Conservation (phyloP, 768 basidiomycete species). For the Pleurotus cornucopiae region DNA sequence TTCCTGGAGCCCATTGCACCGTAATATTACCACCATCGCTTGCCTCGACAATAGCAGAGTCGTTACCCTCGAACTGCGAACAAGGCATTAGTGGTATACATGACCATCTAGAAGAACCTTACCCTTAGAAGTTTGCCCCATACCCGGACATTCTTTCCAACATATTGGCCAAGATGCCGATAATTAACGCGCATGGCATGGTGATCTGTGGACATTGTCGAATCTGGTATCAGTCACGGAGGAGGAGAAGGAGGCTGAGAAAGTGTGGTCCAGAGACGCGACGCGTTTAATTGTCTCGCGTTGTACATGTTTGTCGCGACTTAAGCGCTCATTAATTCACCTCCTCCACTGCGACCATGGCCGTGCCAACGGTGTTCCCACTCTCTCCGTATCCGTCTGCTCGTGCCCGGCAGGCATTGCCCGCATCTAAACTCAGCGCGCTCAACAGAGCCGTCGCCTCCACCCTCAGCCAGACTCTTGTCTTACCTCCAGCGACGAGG, state of each 20-base stretch:
- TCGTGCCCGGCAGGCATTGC: conserved; percentile 40
- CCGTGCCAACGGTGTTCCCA: background rate
- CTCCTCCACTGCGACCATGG: background rate
- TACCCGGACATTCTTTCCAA: conserved; percentile 54
- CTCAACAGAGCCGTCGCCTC: conserved; percentile 46
- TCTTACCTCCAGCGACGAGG: conserved; percentile 43
- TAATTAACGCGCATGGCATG: conserved; percentile 58
- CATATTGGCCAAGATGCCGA: conserved; percentile 46
- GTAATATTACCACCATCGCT: conserved; percentile 64
- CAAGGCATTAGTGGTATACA: conserved; percentile 1
- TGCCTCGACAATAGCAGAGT: conserved; percentile 52
- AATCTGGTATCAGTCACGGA: too few relatives aligned
- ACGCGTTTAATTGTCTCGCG: background rate
- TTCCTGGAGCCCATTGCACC: conserved; percentile 27
- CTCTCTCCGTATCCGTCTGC: conserved; percentile 56
- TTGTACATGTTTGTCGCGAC: background rate
- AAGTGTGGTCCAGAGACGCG: too few relatives aligned
- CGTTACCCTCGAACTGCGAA: conserved; percentile 36
- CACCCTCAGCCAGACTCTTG: conserved; percentile 42
- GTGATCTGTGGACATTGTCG: conserved; percentile 14
- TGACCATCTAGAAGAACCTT: conserved; percentile 1
- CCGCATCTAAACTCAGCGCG: conserved; percentile 46
- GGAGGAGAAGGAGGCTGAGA: too few relatives aligned
- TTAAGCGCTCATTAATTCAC: background rate
- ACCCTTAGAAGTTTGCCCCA: conserved; percentile 60